A percentile compares a stretch with the other conserved stretches of the same genome.
Evolutionary conservation across 345 rosid genomes (phyloP).

Genomic region (Euclidium syriacum): DNA sequence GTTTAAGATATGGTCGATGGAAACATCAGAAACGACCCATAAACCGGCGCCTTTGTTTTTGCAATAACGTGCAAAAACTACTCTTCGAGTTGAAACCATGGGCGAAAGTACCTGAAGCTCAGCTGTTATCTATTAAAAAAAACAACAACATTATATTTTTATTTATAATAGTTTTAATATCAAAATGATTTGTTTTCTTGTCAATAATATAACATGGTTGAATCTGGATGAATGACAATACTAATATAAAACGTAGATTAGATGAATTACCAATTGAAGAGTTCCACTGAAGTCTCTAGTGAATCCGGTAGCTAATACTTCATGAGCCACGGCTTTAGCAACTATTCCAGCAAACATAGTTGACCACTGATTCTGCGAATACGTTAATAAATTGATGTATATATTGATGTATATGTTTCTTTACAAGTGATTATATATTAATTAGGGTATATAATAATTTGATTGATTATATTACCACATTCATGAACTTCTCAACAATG

Average conservation of each 20-base stretch:
- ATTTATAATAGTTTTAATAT: background rate
- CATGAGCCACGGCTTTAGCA: constrained; percentile 60
- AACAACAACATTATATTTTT: constrained; percentile 3
- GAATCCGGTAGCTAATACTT: constrained; percentile 54
- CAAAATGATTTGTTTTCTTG: background rate
- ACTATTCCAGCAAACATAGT: constrained; percentile 65
- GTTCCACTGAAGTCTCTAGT: constrained; percentile 72
- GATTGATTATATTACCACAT: constrained; percentile 40
- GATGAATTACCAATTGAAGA: constrained; percentile 58
- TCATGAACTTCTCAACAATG: constrained; percentile 80
- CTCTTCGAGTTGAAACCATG: constrained; percentile 63
- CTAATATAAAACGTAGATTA: background rate
- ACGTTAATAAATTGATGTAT: background rate
- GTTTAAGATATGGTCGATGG: constrained; percentile 66
- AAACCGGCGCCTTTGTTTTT: constrained; percentile 71
- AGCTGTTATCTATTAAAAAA: constrained; percentile 58
- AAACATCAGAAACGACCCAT: constrained; percentile 97
- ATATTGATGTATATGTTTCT: background rate
- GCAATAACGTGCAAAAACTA: constrained; percentile 72
- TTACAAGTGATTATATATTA: background rate
- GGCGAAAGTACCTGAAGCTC: constrained; percentile 81
- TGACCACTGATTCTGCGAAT: constrained; percentile 69
- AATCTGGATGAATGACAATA: no score
- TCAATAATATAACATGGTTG: no score
- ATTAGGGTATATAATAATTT: background rate